phyloP scores from a whole-genome alignment of 805 yeast genomes.

The Saturnispora serradocipensis region DNA sequence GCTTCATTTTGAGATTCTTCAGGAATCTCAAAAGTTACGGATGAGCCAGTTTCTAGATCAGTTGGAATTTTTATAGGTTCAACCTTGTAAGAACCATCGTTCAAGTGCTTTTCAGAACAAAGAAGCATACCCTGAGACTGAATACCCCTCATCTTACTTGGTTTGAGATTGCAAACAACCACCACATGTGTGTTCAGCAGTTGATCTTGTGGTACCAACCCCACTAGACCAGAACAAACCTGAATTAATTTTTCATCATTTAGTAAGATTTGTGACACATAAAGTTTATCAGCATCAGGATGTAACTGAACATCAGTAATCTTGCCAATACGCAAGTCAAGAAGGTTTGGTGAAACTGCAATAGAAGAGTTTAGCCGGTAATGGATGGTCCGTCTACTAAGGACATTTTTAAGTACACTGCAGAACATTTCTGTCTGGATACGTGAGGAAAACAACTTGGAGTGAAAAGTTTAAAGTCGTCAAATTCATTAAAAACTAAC shows the following conservation, averaged over 20 bases:
- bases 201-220: slow-evolving; percentile 30
- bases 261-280: slow-evolving; percentile 39
- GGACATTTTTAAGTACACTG: background rate
- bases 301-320: slow-evolving; percentile 39
- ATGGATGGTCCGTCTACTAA: background rate
- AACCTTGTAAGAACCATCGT: slow-evolving; percentile 23
- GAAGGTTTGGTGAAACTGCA: slow-evolving; percentile 14
- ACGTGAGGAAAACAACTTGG: background rate
- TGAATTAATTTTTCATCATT: slow-evolving; percentile 18
- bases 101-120: slow-evolving; percentile 34
- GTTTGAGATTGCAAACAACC: slow-evolving; percentile 48
- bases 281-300: slow-evolving; percentile 50
- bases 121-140: slow-evolving; percentile 56
- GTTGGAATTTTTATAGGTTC: slow-evolving; percentile 41
- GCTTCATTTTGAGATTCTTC: slow-evolving; percentile 10
- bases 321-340: slow-evolving; percentile 36
- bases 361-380: slow-evolving; percentile 4
- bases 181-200: slow-evolving; percentile 38
- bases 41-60: slow-evolving; percentile 30
- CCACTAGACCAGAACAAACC: slow-evolving; percentile 54
- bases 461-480: background rate
- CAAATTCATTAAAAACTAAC: background rate
- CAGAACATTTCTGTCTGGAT: background rate
- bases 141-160: slow-evolving; percentile 55
- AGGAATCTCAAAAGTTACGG: slow-evolving; percentile 28